Evolutionary conservation across 495 filamentous ascomycete genomes (phyloP).

Genomic region (Penicillium psychrofluorescens): DNA sequence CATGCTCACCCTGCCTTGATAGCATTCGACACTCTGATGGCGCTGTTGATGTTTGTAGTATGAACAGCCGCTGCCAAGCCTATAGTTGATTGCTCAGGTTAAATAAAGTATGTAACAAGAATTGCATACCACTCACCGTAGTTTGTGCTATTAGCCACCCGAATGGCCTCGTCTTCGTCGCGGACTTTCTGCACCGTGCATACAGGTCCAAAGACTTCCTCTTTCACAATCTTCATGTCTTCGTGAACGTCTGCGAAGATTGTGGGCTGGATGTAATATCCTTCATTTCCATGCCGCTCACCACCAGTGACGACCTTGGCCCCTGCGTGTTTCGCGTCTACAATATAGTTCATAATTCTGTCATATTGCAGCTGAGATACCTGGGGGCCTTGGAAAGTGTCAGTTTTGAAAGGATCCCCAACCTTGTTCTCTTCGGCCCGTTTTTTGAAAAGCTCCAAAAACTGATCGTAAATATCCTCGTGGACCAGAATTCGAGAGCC

Average conservation of each 20-base stretch:
- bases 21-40: constrained; percentile 79
- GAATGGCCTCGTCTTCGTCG: constrained; percentile 76
- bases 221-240: constrained; percentile 97
- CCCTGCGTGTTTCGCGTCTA: constrained; percentile 79
- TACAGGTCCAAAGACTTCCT: constrained; percentile 97
- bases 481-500: constrained; percentile 95
- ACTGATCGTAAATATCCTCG: constrained; percentile 93
- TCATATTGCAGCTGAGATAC: constrained; percentile 93
- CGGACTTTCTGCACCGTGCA: constrained; percentile 92
- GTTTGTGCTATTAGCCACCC: constrained; percentile 69
- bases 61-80: constrained; percentile 80
- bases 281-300: constrained; percentile 78
- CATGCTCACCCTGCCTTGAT: constrained; percentile 71
- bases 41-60: constrained; percentile 88
- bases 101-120: too few relatives aligned
- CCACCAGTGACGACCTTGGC: constrained; percentile 82
- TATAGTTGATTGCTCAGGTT: too few relatives aligned
- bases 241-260: constrained; percentile 85
- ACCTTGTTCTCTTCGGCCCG: constrained; percentile 76
- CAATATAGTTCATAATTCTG: constrained; percentile 96
- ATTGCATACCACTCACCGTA: too few relatives aligned
- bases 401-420: constrained; percentile 79
- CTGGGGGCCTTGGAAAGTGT: constrained; percentile 97
- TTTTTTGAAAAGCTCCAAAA: constrained; percentile 79
- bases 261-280: constrained; percentile 97